Conservation (phyloP, 306 rosid genomes). For the Abrus precatorius region DNA sequence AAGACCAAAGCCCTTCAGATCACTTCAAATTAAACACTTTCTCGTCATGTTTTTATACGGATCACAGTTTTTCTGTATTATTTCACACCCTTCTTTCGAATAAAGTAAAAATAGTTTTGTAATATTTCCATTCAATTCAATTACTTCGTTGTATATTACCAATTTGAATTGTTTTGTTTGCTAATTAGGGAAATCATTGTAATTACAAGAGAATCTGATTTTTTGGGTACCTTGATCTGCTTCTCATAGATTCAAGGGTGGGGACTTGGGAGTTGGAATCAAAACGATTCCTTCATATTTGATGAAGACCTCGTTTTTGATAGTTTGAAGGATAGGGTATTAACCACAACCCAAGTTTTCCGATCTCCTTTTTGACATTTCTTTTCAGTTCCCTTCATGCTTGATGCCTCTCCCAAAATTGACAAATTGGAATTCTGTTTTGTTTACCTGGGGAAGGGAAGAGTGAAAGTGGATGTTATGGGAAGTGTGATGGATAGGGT, state of each 20-base stretch:
- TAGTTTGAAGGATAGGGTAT: no score
- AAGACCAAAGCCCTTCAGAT: slow-evolving; percentile 84
- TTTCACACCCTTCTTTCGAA: neutral
- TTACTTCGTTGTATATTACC: neutral
- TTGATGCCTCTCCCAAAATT: slow-evolving; percentile 1
- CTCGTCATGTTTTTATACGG: neutral
- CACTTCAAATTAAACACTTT: slow-evolving; percentile 47
- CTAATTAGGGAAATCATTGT: slow-evolving; percentile 11
- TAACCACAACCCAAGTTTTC: no score
- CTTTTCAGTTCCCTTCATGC: slow-evolving; percentile 4
- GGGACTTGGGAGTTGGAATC: neutral
- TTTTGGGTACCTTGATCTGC: neutral
- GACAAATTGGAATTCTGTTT: neutral
- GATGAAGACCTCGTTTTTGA: no score
- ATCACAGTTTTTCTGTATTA: neutral
- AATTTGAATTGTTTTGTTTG: slow-evolving; percentile 17
- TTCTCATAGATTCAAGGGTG: neutral
- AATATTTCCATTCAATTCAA: no score
- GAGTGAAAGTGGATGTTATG: neutral
- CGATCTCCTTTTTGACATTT: neutral
- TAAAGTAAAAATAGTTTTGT: neutral
- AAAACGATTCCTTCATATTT: neutral
- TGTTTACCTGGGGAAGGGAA: neutral
- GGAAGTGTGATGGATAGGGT: slow-evolving; percentile 19
- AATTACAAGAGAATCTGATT: slow-evolving; percentile 10